phyloP scores from a whole-genome alignment of 179 eudicot genomes.

The Drosera spatulata region DNA sequence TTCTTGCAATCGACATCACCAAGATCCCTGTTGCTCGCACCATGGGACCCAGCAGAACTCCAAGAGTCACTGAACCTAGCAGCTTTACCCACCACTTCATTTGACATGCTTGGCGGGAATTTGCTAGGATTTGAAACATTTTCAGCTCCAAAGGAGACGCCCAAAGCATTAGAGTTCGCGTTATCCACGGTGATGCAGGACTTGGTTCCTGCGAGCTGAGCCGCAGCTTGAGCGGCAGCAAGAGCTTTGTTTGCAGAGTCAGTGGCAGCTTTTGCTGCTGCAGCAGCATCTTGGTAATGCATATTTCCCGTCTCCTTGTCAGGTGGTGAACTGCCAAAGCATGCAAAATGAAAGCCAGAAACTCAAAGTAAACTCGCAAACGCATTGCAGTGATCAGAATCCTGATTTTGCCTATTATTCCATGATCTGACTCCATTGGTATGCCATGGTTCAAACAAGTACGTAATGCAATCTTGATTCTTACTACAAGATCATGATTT shows the following conservation, averaged over 20 bases:
- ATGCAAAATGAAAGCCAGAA: background rate
- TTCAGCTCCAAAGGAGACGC: background rate
- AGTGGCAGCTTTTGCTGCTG: conserved; percentile 90
- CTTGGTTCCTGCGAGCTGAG: conserved; percentile 45
- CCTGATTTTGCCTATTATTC: background rate
- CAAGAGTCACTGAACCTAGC: conserved; percentile 9
- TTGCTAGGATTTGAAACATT: conserved; percentile 2
- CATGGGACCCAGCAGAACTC: conserved; percentile 18
- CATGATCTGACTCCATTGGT: background rate
- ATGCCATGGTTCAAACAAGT: no score
- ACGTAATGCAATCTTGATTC: background rate
- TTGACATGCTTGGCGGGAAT: no score
- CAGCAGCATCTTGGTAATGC: conserved; percentile 49
- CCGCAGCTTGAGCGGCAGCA: conserved; percentile 88
- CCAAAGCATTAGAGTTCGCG: conserved; percentile 5
- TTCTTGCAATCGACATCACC: conserved; percentile 12
- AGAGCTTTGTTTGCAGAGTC: conserved; percentile 65
- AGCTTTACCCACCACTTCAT: no score
- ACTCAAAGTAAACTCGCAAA: no score
- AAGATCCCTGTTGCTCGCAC: conserved; percentile 9
- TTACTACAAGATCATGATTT: background rate
- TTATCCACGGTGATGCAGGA: conserved; percentile 5
- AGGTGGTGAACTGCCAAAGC: conserved; percentile 24
- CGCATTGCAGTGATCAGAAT: background rate
- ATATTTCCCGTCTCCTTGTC: conserved; percentile 17